Evolutionary conservation across 495 filamentous ascomycete species (phyloP).

Genomic region (Penicillium goetzii): DNA sequence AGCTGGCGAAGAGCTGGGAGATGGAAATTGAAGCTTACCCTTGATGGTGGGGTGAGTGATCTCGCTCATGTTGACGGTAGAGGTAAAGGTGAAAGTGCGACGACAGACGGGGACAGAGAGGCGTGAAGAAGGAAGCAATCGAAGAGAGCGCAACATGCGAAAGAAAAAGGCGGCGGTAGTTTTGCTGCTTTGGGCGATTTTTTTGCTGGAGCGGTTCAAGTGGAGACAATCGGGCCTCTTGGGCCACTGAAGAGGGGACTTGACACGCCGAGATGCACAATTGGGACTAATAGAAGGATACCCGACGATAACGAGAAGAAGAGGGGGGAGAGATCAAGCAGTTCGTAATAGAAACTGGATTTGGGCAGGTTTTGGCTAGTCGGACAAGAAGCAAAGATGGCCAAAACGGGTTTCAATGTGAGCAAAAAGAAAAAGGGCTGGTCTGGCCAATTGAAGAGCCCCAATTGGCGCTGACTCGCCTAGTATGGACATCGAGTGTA

Average conservation of each 20-base stretch:
- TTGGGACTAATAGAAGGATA: neutral
- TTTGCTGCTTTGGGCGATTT: conserved; percentile 34
- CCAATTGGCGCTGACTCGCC: conserved; percentile 25
- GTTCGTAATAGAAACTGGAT: conserved; percentile 7
- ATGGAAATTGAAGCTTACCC: conserved; percentile 44
- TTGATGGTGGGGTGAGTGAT: conserved; percentile 64
- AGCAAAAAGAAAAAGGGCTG: neutral
- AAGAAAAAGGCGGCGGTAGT: conserved; percentile 35
- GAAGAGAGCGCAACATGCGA: conserved; percentile 35
- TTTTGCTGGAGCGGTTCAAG: conserved; percentile 25
- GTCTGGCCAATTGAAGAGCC: conserved; percentile 24
- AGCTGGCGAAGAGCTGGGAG: neutral
- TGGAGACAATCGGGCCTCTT: conserved; percentile 22
- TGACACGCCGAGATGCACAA: neutral
- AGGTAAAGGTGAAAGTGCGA: conserved; percentile 22
- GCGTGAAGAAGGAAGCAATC: conserved; percentile 20
- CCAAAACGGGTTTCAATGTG: neutral
- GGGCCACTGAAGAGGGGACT: conserved; percentile 4
- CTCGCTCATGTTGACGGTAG: conserved; percentile 53
- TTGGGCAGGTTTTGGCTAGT: neutral
- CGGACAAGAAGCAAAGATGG: neutral
- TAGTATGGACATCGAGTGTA: neutral
- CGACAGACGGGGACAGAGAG: conserved; percentile 15
- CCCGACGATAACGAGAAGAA: neutral
- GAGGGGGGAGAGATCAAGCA: neutral